Evolutionary conservation across 75 land plant genomes (phyloP).

Genomic region (Chamaecyparis obtusa): DNA sequence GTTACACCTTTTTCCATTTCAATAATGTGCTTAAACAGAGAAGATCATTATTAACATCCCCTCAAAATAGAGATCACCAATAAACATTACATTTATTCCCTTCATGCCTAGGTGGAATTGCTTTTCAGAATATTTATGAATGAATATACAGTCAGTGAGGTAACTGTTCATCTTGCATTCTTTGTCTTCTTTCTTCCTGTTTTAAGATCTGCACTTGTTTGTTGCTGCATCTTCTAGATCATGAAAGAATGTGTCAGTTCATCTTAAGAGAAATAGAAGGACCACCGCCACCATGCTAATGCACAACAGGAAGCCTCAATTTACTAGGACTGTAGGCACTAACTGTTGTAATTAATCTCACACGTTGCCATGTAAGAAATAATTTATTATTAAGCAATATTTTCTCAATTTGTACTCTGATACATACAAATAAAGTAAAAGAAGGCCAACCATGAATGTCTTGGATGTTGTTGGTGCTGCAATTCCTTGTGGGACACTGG

Average conservation of each 20-base stretch:
- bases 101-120: background rate
- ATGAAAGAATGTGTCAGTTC: background rate
- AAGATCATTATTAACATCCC: background rate
- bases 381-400: no score
- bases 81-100: background rate
- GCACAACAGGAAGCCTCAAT: background rate
- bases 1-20: background rate
- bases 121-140: background rate
- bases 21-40: background rate
- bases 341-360: background rate
- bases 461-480: no score
- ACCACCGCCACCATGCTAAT: background rate
- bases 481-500: no score
- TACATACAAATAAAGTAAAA: no score
- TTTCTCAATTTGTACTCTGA: no score
- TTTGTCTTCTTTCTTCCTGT: background rate
- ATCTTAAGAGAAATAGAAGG: background rate
- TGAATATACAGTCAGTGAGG: background rate
- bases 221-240: background rate
- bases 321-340: background rate
- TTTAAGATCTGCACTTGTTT: background rate
- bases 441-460: no score
- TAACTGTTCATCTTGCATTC: background rate
- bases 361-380: no score
- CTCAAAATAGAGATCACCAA: background rate